Evolutionary conservation across 331 rosid genomes (phyloP).

Genomic region (Rosa hybrid): DNA sequence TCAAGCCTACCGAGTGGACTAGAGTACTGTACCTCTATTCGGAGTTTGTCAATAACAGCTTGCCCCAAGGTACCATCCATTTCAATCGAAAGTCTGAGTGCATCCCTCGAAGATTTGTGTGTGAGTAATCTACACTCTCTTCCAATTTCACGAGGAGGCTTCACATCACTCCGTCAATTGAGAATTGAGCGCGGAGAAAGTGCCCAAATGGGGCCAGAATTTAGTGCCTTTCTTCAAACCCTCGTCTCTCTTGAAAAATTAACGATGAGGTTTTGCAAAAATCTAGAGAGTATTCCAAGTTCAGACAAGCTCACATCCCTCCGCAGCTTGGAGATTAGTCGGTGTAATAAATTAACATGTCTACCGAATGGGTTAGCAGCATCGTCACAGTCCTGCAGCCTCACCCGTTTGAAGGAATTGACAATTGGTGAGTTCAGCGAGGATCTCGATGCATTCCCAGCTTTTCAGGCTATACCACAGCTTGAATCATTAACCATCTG

Average conservation of each 20-base stretch:
- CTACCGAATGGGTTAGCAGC: background rate
- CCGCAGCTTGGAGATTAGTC: background rate
- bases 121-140: background rate
- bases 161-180: background rate
- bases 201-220: background rate
- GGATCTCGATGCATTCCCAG: background rate
- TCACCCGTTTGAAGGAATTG: background rate
- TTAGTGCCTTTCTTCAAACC: background rate
- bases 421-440: accelerated
- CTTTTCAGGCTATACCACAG: background rate
- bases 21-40: background rate
- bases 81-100: background rate
- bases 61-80: background rate
- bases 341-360: background rate
- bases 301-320: conserved; percentile 7
- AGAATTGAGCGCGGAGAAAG: no score
- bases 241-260: background rate
- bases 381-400: background rate
- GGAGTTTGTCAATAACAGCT: accelerated
- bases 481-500: accelerated
- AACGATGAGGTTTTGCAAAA: accelerated
- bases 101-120: background rate
- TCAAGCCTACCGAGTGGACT: background rate
- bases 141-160: background rate
- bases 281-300: background rate